Base-by-base conservation (phyloP, 345 rosid genomes). In the Euphorbia pulcherrima region DNA sequence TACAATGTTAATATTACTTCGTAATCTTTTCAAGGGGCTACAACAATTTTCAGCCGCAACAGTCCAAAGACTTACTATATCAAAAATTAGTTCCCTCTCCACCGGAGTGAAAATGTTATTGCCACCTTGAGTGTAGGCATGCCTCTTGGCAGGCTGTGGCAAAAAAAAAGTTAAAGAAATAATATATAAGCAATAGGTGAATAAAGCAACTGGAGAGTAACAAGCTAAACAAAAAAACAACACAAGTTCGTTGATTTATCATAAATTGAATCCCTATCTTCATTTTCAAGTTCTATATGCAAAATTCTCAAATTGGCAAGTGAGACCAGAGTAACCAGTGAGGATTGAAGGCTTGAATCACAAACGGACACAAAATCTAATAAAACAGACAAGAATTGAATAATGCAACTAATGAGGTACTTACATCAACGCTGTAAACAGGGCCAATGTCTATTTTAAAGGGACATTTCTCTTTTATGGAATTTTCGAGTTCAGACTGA, bases 361-460 rank as follows among this genome's bases (percentile, higher is more conserved):
- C 24, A 39, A 2, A 18, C 47, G 52, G 3, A 50, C 3, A 1
- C 7, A 26, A 60, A n/a, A 21, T 20, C 21, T 20, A 8, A 33
- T 8, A 3, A 24, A 6, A 60, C 48, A 6, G 8, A 35, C 26
- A 8, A 29, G 14, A 14, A 46, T 29, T 62, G 23, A 46, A 23
- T 23, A 58, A 0, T 4, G 40, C 3, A 37, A 53, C 12, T 6
- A 2, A 10, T 17, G 21, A 41, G 17, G 37, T 66, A 44, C 88
- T 85, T 82, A 92, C 97, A 81, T 86, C 90, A 12, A 90, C 90
- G 21, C 74, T 88, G 75, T 90, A 93, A 41, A 90, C 88, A 58
- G 98, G 92, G 4, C 97, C 97, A 8, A 90, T 87, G 70, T 90
- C 98, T 65, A 93, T 90, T 84, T 90, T 93, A 77, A 81, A 77